Evolutionary conservation across 768 basidiomycete genomes (phyloP), one percentile per base, ranked within the genome.

Genomic region (Tephrocybe rancida): DNA sequence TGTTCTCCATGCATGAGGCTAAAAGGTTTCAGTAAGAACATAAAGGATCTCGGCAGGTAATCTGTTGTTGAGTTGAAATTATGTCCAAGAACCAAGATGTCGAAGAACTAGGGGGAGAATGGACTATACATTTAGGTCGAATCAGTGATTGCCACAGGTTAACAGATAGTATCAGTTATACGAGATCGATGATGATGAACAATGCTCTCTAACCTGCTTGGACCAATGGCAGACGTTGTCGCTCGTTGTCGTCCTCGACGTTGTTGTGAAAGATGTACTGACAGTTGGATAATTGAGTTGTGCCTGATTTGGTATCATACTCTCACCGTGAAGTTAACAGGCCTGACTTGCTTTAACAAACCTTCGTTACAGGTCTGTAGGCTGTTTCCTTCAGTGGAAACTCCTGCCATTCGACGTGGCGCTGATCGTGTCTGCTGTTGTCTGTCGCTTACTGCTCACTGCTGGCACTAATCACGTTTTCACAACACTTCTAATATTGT

Each of bases 241-340:
- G 9, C 10, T 21, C 5, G 41, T 22, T 43, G 41, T 22, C 41
- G 18, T 32, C 5, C 5, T 4, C 35, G 21, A 21, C 19, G 39
- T 21, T n/a, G 42, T 32, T 14, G 18, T 25, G 21, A 13, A n/a
- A 29, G 32, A 34, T 35, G 13, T 19, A 19, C 21, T 41, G 39
- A 41, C n/a, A 41, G 39, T 19, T 37, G 35, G 14, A 37, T 6
- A 41, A 41, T 5, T 13, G 18, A 44, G 29, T 24, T 10, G 42
- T 50, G 46, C 57, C 57, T 46, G 48, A 58, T 58, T 51, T 53
- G 48, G 52, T 43, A 53, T 39, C 30, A 27, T 10, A n/a, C 44
- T 58, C 56, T 32, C 52, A 53, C 52, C 19, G 34, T 25, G 18
- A n/a, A 34, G 16, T 13, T 3, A 35, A 44, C 34, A 7, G 26